Conservation (phyloP, 2,329 filamentous ascomycete genomes). For the Neoarthrinium moseri region DNA sequence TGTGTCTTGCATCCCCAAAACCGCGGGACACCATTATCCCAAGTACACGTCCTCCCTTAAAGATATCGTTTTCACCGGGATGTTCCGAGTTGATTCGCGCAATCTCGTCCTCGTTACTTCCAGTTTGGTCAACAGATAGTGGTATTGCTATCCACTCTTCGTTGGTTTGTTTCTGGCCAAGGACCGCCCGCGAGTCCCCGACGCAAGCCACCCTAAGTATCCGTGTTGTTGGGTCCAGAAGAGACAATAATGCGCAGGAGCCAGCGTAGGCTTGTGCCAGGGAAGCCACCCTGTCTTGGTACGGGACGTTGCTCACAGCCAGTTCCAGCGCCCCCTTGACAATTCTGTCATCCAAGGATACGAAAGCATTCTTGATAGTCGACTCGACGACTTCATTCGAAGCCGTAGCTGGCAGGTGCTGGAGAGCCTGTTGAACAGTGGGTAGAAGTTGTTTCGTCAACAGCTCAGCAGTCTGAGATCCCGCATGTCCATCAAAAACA, state of each 20-base stretch:
- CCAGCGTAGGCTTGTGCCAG: conserved; percentile 28
- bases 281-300: conserved; percentile 25
- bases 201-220: conserved; percentile 63
- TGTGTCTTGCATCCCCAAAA: conserved; percentile 69
- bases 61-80: conserved; percentile 58
- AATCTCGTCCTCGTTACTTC: conserved; percentile 58
- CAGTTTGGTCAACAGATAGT: conserved; percentile 66
- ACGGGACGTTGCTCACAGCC: conserved; percentile 24
- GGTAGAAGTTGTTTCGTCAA: conserved; percentile 27
- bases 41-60: conserved; percentile 60
- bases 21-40: conserved; percentile 62
- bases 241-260: conserved; percentile 41
- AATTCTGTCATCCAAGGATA: conserved; percentile 31
- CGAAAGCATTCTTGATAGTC: conserved; percentile 36
- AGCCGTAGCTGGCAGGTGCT: not conserved
- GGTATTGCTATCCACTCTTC: conserved; percentile 50
- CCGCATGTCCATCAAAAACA: conserved; percentile 34
- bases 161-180: conserved; percentile 46
- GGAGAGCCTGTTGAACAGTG: conserved; percentile 24
- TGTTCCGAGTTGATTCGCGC: conserved; percentile 55
- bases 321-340: conserved; percentile 23
- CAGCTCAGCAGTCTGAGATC: conserved; percentile 31
- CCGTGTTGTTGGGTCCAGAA: conserved; percentile 55
- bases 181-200: conserved; percentile 66
- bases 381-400: conserved; percentile 13